Conservation (phyloP, 768 basidiomycete species). For the Hirschioporus abietinus region DNA sequence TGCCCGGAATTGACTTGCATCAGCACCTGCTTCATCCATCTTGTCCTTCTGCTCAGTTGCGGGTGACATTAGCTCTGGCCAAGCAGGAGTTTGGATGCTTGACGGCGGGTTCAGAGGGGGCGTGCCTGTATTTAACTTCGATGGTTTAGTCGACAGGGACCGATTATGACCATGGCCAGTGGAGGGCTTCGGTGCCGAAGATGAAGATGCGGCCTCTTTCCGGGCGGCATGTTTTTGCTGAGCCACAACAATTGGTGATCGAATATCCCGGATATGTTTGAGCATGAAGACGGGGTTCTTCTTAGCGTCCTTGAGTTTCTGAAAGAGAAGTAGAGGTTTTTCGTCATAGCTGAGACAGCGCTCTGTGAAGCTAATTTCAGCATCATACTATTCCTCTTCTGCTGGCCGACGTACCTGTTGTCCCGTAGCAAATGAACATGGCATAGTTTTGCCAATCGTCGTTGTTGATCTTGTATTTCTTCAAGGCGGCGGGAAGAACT, state of each 20-base stretch:
- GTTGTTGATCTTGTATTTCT: constrained; percentile 98
- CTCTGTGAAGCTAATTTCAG: constrained; percentile 65
- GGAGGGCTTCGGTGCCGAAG: constrained; percentile 25
- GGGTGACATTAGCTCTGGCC: constrained; percentile 73
- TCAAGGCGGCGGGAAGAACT: constrained; percentile 93
- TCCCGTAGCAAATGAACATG: constrained; percentile 98
- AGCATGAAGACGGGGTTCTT: constrained; percentile 99
- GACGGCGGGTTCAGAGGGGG: constrained; percentile 51
- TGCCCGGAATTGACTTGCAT: constrained; percentile 33
- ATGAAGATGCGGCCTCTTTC: constrained; percentile 54
- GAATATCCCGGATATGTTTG: constrained; percentile 93
- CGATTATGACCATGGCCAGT: constrained; percentile 29
- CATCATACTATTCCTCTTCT: constrained; percentile 19
- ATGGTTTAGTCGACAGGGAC: constrained; percentile 36
- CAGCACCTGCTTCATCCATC: constrained; percentile 33
- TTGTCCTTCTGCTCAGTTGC: constrained; percentile 37
- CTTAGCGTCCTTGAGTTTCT: constrained; percentile 93
- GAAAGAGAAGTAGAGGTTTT: constrained; percentile 94
- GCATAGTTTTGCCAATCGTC: constrained; percentile 99
- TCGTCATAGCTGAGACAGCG: constrained; percentile 97
- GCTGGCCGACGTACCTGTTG: constrained; percentile 54
- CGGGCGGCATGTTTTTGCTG: constrained; percentile 92
- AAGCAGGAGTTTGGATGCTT: constrained; percentile 60
- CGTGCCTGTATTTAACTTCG: constrained; percentile 57
- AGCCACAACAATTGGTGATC: constrained; percentile 94